These are phyloP conservation scores for Aulographum hederae DNA, from an alignment of 2,329 filamentous ascomycete species.

Conservation along the genomic window DNA sequence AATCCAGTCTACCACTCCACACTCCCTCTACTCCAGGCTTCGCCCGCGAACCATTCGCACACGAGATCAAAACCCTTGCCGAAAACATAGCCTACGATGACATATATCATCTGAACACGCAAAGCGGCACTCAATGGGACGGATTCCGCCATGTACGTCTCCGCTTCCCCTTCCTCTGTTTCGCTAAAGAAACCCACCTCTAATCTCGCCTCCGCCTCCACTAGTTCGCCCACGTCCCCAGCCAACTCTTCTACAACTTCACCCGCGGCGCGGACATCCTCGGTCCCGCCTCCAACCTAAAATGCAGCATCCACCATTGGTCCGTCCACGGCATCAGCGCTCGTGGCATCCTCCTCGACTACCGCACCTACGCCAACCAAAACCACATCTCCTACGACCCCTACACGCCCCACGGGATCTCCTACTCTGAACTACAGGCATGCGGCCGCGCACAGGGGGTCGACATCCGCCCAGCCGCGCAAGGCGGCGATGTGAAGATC, in stretches of 20 bases:
- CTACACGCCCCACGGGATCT: slow-evolving; percentile 27
- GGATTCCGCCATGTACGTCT: slow-evolving; percentile 15
- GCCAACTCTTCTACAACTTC: slow-evolving; percentile 23
- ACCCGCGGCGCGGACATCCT: slow-evolving; percentile 22
- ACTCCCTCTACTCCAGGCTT: too few species aligned
- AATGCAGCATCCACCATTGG: slow-evolving; percentile 27
- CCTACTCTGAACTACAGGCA: slow-evolving; percentile 30
- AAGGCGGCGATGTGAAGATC: slow-evolving; percentile 35
- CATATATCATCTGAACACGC: slow-evolving; percentile 27
- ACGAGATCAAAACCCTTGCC: slow-evolving; percentile 4
- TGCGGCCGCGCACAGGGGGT: slow-evolving; percentile 42
- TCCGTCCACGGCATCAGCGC: slow-evolving; percentile 29
- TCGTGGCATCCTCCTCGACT: slow-evolving; percentile 35
- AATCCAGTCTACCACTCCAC: too few species aligned
- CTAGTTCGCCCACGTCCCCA: slow-evolving; percentile 21
- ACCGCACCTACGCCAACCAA: slow-evolving; percentile 35
- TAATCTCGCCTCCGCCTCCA: too few species aligned
- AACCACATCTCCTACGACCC: slow-evolving; percentile 38
- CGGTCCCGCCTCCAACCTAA: slow-evolving; percentile 21
- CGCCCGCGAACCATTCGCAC: too few species aligned
- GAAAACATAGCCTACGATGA: slow-evolving; percentile 18
- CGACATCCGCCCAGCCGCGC: slow-evolving; percentile 36
- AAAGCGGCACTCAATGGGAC: slow-evolving; percentile 25
- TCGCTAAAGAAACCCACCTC: slow-evolving; percentile 13
- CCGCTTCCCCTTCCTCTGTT: too few species aligned